Percentiles rank a stretch among this genome's conserved stretches.
phyloP scores from a whole-genome alignment of 129 eudicot species.

The Logfia minima region DNA sequence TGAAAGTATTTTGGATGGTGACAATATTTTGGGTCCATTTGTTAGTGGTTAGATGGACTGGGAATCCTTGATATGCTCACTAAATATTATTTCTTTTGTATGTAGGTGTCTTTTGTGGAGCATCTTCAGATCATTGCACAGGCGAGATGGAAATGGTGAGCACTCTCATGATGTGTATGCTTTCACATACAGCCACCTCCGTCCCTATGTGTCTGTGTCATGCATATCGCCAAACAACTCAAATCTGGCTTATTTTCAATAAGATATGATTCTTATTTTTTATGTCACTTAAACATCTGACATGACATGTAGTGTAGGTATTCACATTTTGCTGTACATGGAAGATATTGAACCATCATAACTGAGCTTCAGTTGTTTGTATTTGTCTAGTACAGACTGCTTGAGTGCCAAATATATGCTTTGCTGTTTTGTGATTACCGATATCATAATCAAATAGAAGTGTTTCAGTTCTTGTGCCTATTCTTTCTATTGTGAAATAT shows the following conservation, averaged over 20 bases:
- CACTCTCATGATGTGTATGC: constrained; percentile 9
- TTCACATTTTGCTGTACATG: neutral
- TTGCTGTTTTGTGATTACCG: neutral
- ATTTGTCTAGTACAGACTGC: neutral
- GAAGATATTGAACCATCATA: neutral
- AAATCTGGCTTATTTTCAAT: neutral
- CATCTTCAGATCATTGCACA: constrained; percentile 43
- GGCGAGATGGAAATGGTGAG: constrained; percentile 56
- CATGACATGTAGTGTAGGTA: neutral
- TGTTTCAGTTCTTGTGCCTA: neutral
- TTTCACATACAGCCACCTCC: neutral
- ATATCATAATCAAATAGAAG: neutral
- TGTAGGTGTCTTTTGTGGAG: constrained; percentile 43
- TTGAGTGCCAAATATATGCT: neutral
- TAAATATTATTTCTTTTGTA: constrained; percentile 20
- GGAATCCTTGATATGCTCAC: neutral
- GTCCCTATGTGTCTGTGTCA: neutral
- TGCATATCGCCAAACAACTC: neutral
- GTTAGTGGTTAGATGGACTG: neutral
- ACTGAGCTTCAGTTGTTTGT: neutral
- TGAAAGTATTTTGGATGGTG: neutral
- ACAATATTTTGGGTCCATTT: constrained; percentile 13
- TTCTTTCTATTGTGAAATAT: constrained; percentile 8
- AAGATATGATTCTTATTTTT: neutral
- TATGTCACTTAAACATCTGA: neutral